A percentile compares a stretch with the other conserved stretches of the same genome.
Evolutionary conservation across 2,329 filamentous ascomycete genomes (phyloP).

Genomic region (Beauveria scarabaeidicola): DNA sequence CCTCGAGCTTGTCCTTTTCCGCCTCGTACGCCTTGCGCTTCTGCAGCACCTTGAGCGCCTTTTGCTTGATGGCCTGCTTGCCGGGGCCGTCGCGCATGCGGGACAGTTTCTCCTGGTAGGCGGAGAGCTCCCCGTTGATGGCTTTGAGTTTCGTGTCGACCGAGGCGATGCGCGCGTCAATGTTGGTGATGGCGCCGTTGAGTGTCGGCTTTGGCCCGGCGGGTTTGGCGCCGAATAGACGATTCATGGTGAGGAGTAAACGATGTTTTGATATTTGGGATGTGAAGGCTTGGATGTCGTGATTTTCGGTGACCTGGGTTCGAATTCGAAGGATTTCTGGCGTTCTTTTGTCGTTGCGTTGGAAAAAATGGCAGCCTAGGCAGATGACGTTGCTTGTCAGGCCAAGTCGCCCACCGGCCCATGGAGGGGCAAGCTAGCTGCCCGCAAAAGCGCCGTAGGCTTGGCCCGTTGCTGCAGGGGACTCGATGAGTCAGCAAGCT

Average conservation of each 20-base stretch:
- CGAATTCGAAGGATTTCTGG: not conserved
- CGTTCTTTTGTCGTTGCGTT: not conserved
- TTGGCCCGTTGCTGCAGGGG: not conserved
- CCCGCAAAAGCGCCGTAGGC: not conserved
- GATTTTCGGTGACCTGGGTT: not conserved
- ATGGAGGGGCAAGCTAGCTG: not conserved
- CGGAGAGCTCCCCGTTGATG: constrained; percentile 79
- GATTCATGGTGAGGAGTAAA: constrained; percentile 63
- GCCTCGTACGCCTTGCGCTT: constrained; percentile 89
- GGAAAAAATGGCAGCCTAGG: not conserved
- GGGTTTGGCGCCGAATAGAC: constrained; percentile 84
- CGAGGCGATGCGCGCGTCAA: constrained; percentile 73
- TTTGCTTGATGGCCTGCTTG: constrained; percentile 86
- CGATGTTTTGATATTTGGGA: not conserved
- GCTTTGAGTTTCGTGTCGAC: constrained; percentile 93
- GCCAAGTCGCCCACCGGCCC: not conserved
- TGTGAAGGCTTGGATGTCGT: not conserved
- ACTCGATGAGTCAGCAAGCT: constrained; percentile 4
- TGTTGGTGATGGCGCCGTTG: constrained; percentile 71
- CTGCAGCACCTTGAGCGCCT: constrained; percentile 88
- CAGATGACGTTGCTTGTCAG: not conserved
- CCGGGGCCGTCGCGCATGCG: constrained; percentile 96
- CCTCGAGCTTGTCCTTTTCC: constrained; percentile 86
- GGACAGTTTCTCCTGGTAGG: constrained; percentile 77
- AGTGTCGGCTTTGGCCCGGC: constrained; percentile 86